Evolutionary conservation across 2,329 filamentous ascomycete genomes (phyloP).

Genomic region (Hypoxylon sp.): DNA sequence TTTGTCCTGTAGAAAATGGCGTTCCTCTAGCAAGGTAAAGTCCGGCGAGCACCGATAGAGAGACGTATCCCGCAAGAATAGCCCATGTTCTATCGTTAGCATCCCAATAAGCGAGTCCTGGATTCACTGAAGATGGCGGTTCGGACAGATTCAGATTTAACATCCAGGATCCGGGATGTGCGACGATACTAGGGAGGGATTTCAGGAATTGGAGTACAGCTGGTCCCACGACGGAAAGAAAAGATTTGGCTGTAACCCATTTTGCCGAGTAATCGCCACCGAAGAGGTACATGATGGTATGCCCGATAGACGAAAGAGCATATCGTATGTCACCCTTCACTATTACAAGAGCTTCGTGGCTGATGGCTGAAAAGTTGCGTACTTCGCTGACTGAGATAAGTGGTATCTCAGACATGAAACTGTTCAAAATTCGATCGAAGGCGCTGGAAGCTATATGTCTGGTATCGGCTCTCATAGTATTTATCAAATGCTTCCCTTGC

Average conservation of each 20-base stretch:
- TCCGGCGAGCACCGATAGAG: constrained; percentile 80
- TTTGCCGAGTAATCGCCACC: constrained; percentile 60
- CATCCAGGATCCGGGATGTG: constrained; percentile 70
- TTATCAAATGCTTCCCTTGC: constrained; percentile 47
- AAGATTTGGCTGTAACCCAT: constrained; percentile 42
- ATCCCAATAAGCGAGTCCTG: constrained; percentile 77
- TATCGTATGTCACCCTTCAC: constrained; percentile 69
- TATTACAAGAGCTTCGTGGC: constrained; percentile 76
- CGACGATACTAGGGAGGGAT: constrained; percentile 55
- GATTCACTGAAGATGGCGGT: constrained; percentile 61
- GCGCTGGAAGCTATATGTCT: constrained; percentile 46
- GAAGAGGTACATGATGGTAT: constrained; percentile 61
- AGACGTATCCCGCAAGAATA: constrained; percentile 84
- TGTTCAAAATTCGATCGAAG: constrained; percentile 63
- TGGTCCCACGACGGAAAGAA: constrained; percentile 42
- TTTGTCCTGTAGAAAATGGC: constrained; percentile 72
- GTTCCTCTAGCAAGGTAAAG: constrained; percentile 83
- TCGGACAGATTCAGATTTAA: constrained; percentile 67
- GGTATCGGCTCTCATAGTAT: constrained; percentile 46
- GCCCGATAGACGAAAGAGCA: constrained; percentile 59
- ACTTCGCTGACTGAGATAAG: constrained; percentile 72
- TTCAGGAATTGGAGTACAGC: constrained; percentile 50
- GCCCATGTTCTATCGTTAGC: constrained; percentile 76
- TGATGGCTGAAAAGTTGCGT: constrained; percentile 82
- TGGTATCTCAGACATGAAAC: constrained; percentile 66